phyloP scores from a whole-genome alignment of 2,329 filamentous ascomycete species.

The Elsinoe necatrix region DNA sequence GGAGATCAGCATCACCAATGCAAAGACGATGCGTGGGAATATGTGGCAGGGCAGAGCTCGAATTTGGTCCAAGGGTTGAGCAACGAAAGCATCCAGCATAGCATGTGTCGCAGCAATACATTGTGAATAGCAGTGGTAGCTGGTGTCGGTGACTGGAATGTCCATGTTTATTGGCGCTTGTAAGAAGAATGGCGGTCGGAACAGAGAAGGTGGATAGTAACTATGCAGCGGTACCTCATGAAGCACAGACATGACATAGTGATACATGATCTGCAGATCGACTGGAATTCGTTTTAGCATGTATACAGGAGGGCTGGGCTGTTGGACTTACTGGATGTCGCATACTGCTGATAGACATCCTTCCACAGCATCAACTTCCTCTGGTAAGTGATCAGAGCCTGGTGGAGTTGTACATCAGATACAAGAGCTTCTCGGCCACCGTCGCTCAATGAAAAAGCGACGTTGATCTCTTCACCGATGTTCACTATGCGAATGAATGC shows the following conservation, averaged over 20 bases:
- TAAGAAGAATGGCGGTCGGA: conserved; percentile 39
- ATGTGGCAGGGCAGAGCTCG: neutral
- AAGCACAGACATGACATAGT: conserved; percentile 62
- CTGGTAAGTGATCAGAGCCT: conserved; percentile 49
- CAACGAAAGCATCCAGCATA: conserved; percentile 57
- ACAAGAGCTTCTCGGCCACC: conserved; percentile 6
- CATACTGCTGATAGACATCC: conserved; percentile 55
- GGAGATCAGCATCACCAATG: neutral
- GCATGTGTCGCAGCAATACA: conserved; percentile 59
- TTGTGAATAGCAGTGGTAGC: conserved; percentile 59
- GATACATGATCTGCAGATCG: conserved; percentile 47
- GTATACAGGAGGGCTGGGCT: conserved; percentile 42
- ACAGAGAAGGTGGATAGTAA: conserved; percentile 50
- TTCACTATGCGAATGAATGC: conserved; percentile 53
- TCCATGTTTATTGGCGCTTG: conserved; percentile 38
- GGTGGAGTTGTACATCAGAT: conserved; percentile 26
- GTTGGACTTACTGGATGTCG: conserved; percentile 33
- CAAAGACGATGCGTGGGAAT: neutral
- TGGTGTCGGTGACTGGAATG: conserved; percentile 43
- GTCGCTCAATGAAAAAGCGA: conserved; percentile 60
- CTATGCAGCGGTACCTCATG: conserved; percentile 66
- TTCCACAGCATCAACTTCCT: conserved; percentile 57
- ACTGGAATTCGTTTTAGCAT: neutral
- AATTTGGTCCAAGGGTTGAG: conserved; percentile 17
- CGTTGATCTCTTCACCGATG: conserved; percentile 59